Conservation (phyloP, 306 rosid genomes). For the Arachis stenosperma region DNA sequence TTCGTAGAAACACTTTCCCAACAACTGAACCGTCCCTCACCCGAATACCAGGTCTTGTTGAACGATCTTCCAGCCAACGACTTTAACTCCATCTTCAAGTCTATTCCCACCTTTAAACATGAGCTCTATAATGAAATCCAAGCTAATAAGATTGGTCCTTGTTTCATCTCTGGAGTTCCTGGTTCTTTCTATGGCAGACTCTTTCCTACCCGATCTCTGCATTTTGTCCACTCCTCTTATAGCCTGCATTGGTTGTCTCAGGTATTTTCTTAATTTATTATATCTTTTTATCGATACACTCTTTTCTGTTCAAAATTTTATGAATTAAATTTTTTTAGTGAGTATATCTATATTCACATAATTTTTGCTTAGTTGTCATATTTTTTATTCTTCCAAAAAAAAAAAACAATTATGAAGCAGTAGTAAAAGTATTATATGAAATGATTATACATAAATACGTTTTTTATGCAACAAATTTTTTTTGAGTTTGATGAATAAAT, state of each 20-base stretch:
- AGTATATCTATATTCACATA: too few relatives aligned
- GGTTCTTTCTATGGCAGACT: conserved; percentile 67
- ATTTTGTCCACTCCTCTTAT: conserved; percentile 59
- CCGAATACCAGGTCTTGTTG: conserved; percentile 48
- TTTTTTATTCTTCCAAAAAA: too few relatives aligned
- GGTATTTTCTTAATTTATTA: conserved; percentile 24
- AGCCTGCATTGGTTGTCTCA: conserved; percentile 61
- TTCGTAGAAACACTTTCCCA: conserved; percentile 41
- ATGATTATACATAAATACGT: too few relatives aligned
- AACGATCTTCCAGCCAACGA: conserved; percentile 62
- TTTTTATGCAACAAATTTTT: too few relatives aligned
- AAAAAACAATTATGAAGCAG: too few relatives aligned
- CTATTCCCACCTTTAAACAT: conserved; percentile 42
- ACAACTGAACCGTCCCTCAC: conserved; percentile 34
- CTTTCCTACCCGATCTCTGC: conserved; percentile 46
- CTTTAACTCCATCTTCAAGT: conserved; percentile 56
- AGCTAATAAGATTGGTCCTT: conserved; percentile 31
- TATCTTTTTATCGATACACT: too few relatives aligned
- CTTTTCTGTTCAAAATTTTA: too few relatives aligned
- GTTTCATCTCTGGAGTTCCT: conserved; percentile 54
- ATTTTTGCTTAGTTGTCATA: too few relatives aligned
- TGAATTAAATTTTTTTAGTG: too few relatives aligned
- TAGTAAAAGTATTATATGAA: too few relatives aligned
- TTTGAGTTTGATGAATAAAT: too few relatives aligned
- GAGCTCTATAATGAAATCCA: conserved; percentile 35